Base-by-base conservation (phyloP, 331 rosid genomes). In the Cydonia oblonga region DNA sequence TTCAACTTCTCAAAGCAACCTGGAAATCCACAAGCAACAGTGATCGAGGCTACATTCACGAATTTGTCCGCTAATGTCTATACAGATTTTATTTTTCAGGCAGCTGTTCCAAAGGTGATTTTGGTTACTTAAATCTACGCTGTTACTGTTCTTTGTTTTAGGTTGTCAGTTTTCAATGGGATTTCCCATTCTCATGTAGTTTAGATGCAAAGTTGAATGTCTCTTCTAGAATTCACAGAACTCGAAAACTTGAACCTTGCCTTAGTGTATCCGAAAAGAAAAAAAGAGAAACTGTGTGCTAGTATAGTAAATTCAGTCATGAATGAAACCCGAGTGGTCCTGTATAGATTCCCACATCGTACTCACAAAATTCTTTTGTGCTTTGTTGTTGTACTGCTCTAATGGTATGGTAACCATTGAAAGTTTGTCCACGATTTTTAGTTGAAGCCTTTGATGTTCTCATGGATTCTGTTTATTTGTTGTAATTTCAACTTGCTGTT, bases 81-180 rank as follows among this genome's bases (percentile, higher is more conserved):
- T 68, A 58, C 97, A 61, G 92, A 88, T 85, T 95, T 95, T 75
- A 84, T 91, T 84, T 95, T 95, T 84, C 99, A 91, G 87, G 97
- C 99, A 22, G 99, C 99, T 40, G 97, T 95, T 83, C 99, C 99
- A 4, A 95, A 95, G 99, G 99, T 91, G 88, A 81, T 35, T 72
- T 70, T 58, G 40, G 75, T 61, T 70, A 65, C 44, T 19, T 23
- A 66, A 57, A 44, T 75, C 22, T 46, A 23, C 4, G 3, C 4
- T 51, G 56, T 51, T 2, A 51, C 8, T 18, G 56, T 18, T 18
- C 22, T 18, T 51, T 51, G 10, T 51, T 51, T 51, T 18, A 42
- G 16, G 18, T 51, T 51, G 56, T 18, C 56, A 2, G 56, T 18
- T 51, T 51, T 18, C 56, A 51, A 2, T 51, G 22, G 56, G 56